These are phyloP conservation scores for Chromera velia DNA, from an alignment of 73 alveolate species.

Conservation along the genomic window DNA sequence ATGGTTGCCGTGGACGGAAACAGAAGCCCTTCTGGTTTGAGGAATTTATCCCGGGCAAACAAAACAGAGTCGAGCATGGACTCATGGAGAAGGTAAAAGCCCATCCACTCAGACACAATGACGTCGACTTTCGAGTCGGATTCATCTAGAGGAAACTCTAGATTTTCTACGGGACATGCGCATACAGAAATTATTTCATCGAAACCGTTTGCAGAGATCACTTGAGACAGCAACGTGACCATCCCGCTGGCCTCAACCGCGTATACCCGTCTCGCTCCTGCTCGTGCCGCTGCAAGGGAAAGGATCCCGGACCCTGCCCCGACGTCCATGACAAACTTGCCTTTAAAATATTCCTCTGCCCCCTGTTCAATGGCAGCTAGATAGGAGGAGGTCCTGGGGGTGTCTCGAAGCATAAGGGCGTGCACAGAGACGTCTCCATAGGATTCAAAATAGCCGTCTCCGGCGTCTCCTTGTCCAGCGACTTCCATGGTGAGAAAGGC, in stretches of 20 bases:
- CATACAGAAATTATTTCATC: neutral
- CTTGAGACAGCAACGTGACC: slow-evolving; percentile 7
- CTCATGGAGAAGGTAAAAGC: slow-evolving; percentile 81
- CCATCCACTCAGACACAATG: slow-evolving; percentile 81
- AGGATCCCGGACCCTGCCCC: neutral
- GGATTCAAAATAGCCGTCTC: neutral
- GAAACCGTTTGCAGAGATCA: slow-evolving; percentile 5
- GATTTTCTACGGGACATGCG: neutral
- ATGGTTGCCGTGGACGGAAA: neutral
- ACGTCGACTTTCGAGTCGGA: slow-evolving; percentile 1
- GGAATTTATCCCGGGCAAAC: slow-evolving; percentile 76
- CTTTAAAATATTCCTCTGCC: too few species aligned
- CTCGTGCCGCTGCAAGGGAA: neutral
- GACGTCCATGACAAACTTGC: neutral
- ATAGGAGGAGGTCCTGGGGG: neutral
- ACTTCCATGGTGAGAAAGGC: too few species aligned
- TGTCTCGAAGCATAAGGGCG: neutral
- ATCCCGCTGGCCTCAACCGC: slow-evolving; percentile 19
- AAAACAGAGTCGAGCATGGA: slow-evolving; percentile 86
- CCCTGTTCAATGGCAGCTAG: neutral
- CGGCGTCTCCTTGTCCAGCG: too few species aligned
- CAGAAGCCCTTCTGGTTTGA: neutral
- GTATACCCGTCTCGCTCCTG: slow-evolving; percentile 13
- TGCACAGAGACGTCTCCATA: neutral
- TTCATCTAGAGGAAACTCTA: neutral